phyloP scores from a whole-genome alignment of 83 land plant genomes.

The Thuja plicata region DNA sequence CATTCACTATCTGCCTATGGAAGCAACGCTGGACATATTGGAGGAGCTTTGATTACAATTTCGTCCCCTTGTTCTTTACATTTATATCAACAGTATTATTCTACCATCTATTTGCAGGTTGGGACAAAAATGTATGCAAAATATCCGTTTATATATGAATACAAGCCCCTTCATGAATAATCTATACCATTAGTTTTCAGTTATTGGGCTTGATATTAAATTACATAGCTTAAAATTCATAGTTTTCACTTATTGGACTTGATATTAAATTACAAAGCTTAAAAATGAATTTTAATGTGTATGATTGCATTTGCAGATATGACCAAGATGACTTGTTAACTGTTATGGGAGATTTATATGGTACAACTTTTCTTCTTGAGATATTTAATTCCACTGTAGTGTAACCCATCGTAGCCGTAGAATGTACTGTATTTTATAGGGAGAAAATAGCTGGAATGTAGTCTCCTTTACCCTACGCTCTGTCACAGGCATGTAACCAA shows the following conservation, averaged over 20 bases:
- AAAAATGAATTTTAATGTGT: neutral
- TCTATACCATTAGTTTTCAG: neutral
- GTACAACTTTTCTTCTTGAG: constrained; percentile 15
- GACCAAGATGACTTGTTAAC: neutral
- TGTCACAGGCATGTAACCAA: constrained; percentile 21
- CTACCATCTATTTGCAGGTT: constrained; percentile 9
- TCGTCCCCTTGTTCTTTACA: constrained; percentile 17
- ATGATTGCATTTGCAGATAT: neutral
- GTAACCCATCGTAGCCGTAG: constrained; percentile 22
- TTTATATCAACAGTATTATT: constrained; percentile 14
- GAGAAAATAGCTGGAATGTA: constrained; percentile 21
- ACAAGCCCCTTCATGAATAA: neutral
- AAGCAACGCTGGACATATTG: constrained; percentile 43
- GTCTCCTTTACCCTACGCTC: constrained; percentile 24
- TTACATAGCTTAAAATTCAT: too few relatives aligned
- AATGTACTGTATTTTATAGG: constrained; percentile 22
- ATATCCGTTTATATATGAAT: neutral
- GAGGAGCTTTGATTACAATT: constrained; percentile 40
- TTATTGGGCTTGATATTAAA: neutral
- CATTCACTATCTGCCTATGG: constrained; percentile 46
- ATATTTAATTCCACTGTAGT: constrained; percentile 8
- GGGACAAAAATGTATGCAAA: neutral
- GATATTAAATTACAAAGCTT: too few relatives aligned
- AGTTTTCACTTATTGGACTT: too few relatives aligned
- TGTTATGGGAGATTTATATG: constrained; percentile 24